A percentile compares a stretch with the other conserved stretches of the same genome.
phyloP scores from a whole-genome alignment of 441 rosid species.

The Eutrema salsugineum region DNA sequence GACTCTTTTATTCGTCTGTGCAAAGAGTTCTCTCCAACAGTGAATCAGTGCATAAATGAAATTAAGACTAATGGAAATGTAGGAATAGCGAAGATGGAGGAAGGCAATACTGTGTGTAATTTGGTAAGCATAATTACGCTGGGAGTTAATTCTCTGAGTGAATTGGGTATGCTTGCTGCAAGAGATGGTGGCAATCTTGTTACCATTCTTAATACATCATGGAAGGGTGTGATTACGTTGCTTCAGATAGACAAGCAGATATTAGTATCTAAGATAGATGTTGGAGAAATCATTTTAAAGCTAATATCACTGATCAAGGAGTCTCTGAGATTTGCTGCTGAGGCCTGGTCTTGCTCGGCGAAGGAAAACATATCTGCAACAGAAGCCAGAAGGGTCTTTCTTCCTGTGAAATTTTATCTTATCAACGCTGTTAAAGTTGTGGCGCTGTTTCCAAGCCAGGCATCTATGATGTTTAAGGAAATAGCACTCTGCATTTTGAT shows the following conservation, averaged over 20 bases:
- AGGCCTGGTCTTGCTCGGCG: slow-evolving; percentile 59
- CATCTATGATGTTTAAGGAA: slow-evolving; percentile 52
- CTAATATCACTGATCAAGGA: slow-evolving; percentile 56
- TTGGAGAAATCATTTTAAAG: slow-evolving; percentile 60
- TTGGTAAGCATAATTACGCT: slow-evolving; percentile 41
- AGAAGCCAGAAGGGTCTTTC: slow-evolving; percentile 80
- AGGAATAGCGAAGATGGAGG: slow-evolving; percentile 23
- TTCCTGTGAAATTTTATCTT: slow-evolving; percentile 88
- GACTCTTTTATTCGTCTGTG: slow-evolving; percentile 58
- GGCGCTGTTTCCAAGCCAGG: slow-evolving; percentile 64
- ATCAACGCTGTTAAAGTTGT: slow-evolving; percentile 74
- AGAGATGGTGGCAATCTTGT: slow-evolving; percentile 83
- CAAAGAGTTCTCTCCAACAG: slow-evolving; percentile 43
- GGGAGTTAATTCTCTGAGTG: slow-evolving; percentile 54
- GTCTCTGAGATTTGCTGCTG: slow-evolving; percentile 67
- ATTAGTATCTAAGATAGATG: slow-evolving; percentile 37
- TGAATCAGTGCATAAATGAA: slow-evolving; percentile 37
- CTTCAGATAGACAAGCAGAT: slow-evolving; percentile 69
- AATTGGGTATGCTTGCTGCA: slow-evolving; percentile 74
- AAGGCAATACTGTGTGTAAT: slow-evolving; percentile 30
- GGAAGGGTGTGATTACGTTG: slow-evolving; percentile 89
- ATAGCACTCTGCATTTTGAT: slow-evolving; percentile 45
- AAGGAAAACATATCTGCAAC: slow-evolving; percentile 57
- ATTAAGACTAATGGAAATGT: slow-evolving; percentile 14
- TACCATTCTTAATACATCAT: slow-evolving; percentile 77